Evolutionary conservation across 2,329 filamentous ascomycete species (phyloP).

Genomic region (Colletotrichum tropicale): DNA sequence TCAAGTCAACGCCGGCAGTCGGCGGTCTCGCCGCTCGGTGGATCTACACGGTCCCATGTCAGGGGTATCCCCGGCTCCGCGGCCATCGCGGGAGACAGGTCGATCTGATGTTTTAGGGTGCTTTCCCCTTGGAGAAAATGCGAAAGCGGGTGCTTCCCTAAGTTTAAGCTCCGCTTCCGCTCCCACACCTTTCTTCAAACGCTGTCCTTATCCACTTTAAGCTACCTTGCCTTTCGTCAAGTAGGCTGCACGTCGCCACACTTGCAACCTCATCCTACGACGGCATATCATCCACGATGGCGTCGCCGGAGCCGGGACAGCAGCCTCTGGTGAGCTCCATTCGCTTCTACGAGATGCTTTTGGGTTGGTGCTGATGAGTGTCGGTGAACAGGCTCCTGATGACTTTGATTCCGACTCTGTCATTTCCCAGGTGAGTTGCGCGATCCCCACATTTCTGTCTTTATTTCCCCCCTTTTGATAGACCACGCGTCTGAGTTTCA

Average conservation of each 20-base stretch:
- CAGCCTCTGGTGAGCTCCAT: background rate
- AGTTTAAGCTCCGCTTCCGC: background rate
- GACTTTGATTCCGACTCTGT: conserved; percentile 13
- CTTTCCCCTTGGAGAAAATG: background rate
- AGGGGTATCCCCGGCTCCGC: background rate
- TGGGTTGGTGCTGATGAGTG: background rate
- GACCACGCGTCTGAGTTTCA: conserved; percentile 3
- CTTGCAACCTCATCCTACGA: background rate
- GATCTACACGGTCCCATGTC: accelerated
- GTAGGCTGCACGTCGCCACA: background rate
- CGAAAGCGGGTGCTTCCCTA: background rate
- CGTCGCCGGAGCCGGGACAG: background rate
- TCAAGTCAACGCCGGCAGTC: background rate
- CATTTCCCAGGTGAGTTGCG: background rate
- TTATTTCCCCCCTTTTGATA: background rate
- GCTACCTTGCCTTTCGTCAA: background rate
- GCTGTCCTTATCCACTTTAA: background rate
- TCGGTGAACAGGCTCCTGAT: background rate
- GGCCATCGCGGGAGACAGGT: background rate
- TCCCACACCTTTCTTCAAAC: background rate
- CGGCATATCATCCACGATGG: background rate
- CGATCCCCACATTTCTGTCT: background rate
- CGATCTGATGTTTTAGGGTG: background rate
- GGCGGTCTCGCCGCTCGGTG: background rate
- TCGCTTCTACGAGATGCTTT: accelerated